Percentiles rank a stretch among this genome's conserved stretches.
These are phyloP conservation scores for Quercus parvula DNA, from an alignment of 306 rosid species.

Conservation along the genomic window DNA sequence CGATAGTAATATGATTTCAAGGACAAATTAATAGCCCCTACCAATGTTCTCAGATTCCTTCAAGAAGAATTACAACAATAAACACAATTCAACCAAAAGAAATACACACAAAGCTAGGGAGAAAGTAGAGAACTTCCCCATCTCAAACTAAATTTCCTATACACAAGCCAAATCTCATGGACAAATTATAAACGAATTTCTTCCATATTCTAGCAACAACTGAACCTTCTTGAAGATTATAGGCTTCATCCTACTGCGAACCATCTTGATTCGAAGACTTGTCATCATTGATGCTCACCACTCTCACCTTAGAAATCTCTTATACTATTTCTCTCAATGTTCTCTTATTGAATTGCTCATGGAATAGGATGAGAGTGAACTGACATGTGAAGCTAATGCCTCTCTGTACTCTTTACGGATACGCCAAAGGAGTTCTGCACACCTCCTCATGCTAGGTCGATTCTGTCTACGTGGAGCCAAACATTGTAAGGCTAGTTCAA, in stretches of 20 bases:
- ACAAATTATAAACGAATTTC: neutral
- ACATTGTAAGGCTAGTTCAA: slow-evolving; percentile 65
- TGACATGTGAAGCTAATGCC: slow-evolving; percentile 43
- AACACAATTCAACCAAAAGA: neutral
- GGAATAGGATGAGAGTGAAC: slow-evolving; percentile 23
- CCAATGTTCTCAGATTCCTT: neutral
- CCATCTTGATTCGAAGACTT: neutral
- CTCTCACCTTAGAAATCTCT: neutral
- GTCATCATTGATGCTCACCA: neutral
- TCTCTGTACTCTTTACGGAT: slow-evolving; percentile 83
- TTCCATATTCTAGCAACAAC: neutral
- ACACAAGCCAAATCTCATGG: slow-evolving; percentile 10
- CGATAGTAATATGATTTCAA: neutral
- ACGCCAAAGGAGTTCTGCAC: slow-evolving; percentile 82
- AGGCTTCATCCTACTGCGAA: neutral
- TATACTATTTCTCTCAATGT: slow-evolving; percentile 15
- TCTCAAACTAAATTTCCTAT: slow-evolving; percentile 6
- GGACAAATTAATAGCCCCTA: neutral
- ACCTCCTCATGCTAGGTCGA: too few species aligned
- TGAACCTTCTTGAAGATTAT: neutral
- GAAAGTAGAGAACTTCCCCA: neutral
- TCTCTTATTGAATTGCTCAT: slow-evolving; percentile 28
- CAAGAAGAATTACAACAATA: neutral
- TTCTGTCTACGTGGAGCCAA: too few species aligned
- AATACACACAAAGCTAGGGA: neutral